A percentile compares a stretch with the other conserved stretches of the same genome.
These are phyloP conservation scores for Cylindrodendrum hubeiense DNA, from an alignment of 2,329 filamentous ascomycete genomes.

Conservation along the genomic window DNA sequence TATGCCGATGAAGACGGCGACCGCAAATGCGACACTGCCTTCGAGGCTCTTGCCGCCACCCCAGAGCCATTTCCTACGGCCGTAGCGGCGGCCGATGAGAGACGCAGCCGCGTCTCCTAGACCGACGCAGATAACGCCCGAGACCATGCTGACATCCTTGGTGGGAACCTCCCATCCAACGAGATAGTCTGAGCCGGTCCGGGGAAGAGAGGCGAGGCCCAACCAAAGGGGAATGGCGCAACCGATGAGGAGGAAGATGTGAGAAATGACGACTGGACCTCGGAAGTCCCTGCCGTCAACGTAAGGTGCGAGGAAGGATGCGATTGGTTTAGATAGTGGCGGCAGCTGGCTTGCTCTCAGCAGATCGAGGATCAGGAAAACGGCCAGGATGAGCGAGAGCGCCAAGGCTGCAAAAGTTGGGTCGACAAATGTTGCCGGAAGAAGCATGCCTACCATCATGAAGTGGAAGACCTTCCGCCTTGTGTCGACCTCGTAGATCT, in stretches of 20 bases:
- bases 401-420: conserved; percentile 86
- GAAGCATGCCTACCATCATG: conserved; percentile 96
- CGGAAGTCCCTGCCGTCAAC: conserved; percentile 94
- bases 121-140: conserved; percentile 93
- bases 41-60: conserved; percentile 96
- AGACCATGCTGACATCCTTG: conserved; percentile 89
- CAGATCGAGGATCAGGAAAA: conserved; percentile 91
- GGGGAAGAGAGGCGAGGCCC: conserved; percentile 77
- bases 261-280: conserved; percentile 93
- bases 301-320: conserved; percentile 89
- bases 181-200: conserved; percentile 67
- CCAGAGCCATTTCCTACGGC: conserved; percentile 94
- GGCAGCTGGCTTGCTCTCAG: conserved; percentile 92
- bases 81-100: conserved; percentile 87
- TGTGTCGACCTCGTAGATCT: conserved; percentile 91
- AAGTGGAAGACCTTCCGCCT: conserved; percentile 97
- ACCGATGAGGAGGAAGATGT: conserved; percentile 95
- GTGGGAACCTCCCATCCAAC: conserved; percentile 80
- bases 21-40: conserved; percentile 84
- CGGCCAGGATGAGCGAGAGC: conserved; percentile 80
- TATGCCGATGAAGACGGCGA: conserved; percentile 82
- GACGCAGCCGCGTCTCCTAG: conserved; percentile 95
- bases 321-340: conserved; percentile 87
- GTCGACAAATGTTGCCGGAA: conserved; percentile 88
- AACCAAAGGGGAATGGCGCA: conserved; percentile 97